Percentiles rank a stretch among this genome's conserved stretches.
phyloP scores from a whole-genome alignment of 2,329 filamentous ascomycete species.

The Aspergillus sp. region DNA sequence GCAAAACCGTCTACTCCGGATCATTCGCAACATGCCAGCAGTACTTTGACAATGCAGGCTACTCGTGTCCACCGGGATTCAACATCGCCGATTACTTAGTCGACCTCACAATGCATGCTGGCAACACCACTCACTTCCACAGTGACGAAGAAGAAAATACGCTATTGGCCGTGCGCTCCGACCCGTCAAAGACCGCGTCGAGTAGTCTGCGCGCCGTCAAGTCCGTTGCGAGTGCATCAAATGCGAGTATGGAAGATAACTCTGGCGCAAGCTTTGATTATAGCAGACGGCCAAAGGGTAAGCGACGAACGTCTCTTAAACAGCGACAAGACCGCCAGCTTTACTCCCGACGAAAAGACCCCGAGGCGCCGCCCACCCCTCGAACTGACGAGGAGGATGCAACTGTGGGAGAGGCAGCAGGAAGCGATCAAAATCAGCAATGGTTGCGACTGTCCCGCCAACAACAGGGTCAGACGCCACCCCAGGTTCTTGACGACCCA shows the following conservation, averaged over 20 bases:
- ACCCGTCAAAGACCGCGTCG: conserved; percentile 69
- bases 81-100: conserved; percentile 98
- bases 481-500: conserved; percentile 68
- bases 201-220: conserved; percentile 88
- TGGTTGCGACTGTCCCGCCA: conserved; percentile 62
- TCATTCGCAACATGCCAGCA: conserved; percentile 83
- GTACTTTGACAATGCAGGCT: conserved; percentile 91
- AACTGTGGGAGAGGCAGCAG: conserved; percentile 47
- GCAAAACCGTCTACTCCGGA: conserved; percentile 89
- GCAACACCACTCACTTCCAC: conserved; percentile 53
- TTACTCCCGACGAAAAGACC: conserved; percentile 76
- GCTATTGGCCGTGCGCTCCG: conserved; percentile 59
- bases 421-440: conserved; percentile 50
- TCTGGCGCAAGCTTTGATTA: conserved; percentile 63
- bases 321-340: conserved; percentile 86
- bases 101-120: conserved; percentile 95
- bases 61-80: conserved; percentile 91
- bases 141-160: conserved; percentile 53
- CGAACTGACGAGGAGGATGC: conserved; percentile 63
- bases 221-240: conserved; percentile 82
- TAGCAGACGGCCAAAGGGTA: conserved; percentile 64
- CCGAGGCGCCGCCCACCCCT: conserved; percentile 58
- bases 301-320: conserved; percentile 77
- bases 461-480: conserved; percentile 51
- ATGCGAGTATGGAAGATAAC: conserved; percentile 67